Evolutionary conservation across 768 basidiomycete genomes (phyloP).

Genomic region (Pulveroboletus ravenelii): DNA sequence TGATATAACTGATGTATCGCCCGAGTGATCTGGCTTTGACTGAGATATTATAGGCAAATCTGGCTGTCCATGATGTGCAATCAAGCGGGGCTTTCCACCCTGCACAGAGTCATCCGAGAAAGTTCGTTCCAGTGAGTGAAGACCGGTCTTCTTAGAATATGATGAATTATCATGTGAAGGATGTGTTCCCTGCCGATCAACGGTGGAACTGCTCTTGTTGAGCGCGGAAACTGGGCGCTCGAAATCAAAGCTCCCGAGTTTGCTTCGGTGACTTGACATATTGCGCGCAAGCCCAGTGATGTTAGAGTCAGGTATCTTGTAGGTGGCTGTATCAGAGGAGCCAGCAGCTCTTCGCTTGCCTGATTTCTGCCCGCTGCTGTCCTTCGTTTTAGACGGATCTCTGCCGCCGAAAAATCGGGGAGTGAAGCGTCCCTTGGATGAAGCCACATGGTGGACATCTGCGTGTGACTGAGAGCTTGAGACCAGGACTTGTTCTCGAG

Average conservation of each 20-base stretch:
- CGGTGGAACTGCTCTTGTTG: slow-evolving; percentile 27
- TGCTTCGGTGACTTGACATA: slow-evolving; percentile 40
- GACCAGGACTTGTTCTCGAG: slow-evolving; percentile 27
- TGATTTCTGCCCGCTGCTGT: slow-evolving; percentile 22
- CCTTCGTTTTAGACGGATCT: slow-evolving; percentile 21
- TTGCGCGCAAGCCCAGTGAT: slow-evolving; percentile 18
- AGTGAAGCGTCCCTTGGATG: slow-evolving; percentile 26
- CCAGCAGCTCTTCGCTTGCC: slow-evolving; percentile 16
- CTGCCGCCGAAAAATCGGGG: slow-evolving; percentile 28
- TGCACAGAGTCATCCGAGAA: slow-evolving; percentile 25
- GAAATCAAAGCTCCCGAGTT: slow-evolving; percentile 75
- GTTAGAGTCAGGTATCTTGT: slow-evolving; percentile 8
- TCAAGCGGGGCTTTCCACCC: slow-evolving; percentile 11
- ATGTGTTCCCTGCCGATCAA: slow-evolving; percentile 15
- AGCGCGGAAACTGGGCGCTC: slow-evolving; percentile 54
- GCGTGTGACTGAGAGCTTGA: slow-evolving; percentile 19
- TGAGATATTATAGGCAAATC: slow-evolving; percentile 22
- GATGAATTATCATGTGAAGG: slow-evolving; percentile 3
- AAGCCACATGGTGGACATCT: background rate
- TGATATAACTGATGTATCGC: slow-evolving; percentile 30
- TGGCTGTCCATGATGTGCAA: slow-evolving; percentile 7
- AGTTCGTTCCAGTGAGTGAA: slow-evolving; percentile 22
- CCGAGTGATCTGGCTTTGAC: slow-evolving; percentile 36
- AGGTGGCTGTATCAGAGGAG: slow-evolving; percentile 4
- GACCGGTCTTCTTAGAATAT: slow-evolving; percentile 12